Evolutionary conservation across 129 eudicot genomes (phyloP), one percentile per base, ranked within the genome.

Genomic region (Deinandra increscens): DNA sequence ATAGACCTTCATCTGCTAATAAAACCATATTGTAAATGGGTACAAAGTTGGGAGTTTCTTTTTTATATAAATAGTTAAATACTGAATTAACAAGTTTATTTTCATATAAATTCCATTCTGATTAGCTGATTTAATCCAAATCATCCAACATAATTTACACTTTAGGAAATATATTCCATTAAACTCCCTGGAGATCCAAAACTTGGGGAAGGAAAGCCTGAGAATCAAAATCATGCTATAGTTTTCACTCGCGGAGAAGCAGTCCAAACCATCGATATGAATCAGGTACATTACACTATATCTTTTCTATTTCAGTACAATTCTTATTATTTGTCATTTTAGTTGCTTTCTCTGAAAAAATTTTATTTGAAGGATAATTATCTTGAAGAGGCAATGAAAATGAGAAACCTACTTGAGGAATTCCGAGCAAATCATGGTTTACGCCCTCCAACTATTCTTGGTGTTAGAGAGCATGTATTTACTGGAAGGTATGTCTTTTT

Each of bases 151-250:
- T 55, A 33, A 13, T 71, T 46, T 69, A 64, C 62, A 29, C 61
- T 17, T 70, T 80, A 93, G 98, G 98, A 93, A 80, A 87, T 93
- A 78, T 93, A 84, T 83, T 86, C 97, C 54, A 85, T 93, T 65
- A 89, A 93, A 79, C 95, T 93, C 75, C 98, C 98, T 75, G 99
- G 99, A 75, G 91, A 93, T 72, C 99, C 99, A 22, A 93, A 93
- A 79, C 97, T 93, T 58, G 99, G 99, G 26, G 99, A 93, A 80
- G 98, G 98, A 65, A 92, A 92, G 70, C 98, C 98, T 8, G 98
- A 92, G 62, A 92, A 92, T 67, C 99, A 93, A 63, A 93, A 93
- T 75, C 99, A 93, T 89, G 97, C 99, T 26, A 89, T 93, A 64
- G 65, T 93, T 78, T 93, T 93, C 77, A 93, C 99, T 37, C 99